phyloP scores from a whole-genome alignment of 305 asterid genomes.

The Fraxinus xanthoxyloides region DNA sequence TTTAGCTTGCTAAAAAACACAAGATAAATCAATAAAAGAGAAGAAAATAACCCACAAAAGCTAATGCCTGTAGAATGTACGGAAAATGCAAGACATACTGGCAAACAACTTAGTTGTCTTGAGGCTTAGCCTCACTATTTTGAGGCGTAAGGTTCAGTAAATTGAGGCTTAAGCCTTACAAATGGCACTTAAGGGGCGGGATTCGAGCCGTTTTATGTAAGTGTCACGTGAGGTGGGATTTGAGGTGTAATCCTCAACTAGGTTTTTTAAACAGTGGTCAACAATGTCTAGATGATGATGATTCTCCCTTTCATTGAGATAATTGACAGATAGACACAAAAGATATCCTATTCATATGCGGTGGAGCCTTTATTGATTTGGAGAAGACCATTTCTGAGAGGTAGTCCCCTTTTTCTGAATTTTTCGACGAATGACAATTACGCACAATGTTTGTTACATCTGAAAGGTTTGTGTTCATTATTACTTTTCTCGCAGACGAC shows the following conservation, averaged over 20 bases:
- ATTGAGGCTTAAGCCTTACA: neutral
- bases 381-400: conserved; percentile 84
- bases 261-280: neutral
- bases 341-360: conserved; percentile 71
- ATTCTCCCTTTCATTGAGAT: conserved; percentile 20
- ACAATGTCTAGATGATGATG: neutral
- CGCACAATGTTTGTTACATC: conserved; percentile 2
- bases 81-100: neutral
- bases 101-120: neutral
- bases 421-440: conserved; percentile 9
- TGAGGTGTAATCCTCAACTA: neutral
- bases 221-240: neutral
- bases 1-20: neutral
- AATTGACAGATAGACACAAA: conserved; percentile 64
- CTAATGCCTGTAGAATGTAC: neutral
- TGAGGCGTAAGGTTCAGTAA: neutral
- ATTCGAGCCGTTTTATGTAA: neutral
- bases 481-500: conserved; percentile 45
- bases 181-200: neutral
- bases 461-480: conserved; percentile 8
- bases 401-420: conserved; percentile 31
- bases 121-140: neutral
- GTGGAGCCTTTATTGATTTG: conserved; percentile 78
- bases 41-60: neutral
- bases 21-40: neutral